Conservation (phyloP, 768 basidiomycete species). For the Pleurotus eryngii region DNA sequence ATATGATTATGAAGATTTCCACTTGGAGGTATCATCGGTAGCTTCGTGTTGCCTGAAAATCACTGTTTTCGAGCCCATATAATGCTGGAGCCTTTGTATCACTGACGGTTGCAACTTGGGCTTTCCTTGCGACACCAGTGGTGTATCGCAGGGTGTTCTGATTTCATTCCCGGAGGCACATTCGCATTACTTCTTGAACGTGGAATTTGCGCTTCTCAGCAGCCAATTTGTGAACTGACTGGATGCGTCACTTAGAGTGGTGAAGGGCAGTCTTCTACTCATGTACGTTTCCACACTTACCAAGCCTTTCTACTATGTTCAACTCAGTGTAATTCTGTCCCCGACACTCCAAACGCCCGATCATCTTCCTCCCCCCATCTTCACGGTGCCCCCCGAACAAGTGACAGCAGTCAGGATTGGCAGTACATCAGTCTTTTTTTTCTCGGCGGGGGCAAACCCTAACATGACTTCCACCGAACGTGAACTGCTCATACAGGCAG, state of each 20-base stretch:
- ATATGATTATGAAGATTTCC: too few relatives aligned
- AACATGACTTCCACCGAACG: slow-evolving; percentile 55
- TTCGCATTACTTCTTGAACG: too few relatives aligned
- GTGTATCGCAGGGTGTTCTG: slow-evolving; percentile 60
- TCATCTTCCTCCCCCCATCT: slow-evolving; percentile 17
- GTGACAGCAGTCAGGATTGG: too few relatives aligned
- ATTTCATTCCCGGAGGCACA: slow-evolving; percentile 36
- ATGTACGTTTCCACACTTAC: too few relatives aligned
- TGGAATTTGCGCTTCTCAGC: slow-evolving; percentile 24
- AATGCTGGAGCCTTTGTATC: not conserved
- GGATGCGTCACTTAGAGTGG: slow-evolving; percentile 33
- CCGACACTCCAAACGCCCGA: too few relatives aligned
- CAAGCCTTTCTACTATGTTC: too few relatives aligned
- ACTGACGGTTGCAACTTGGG: not conserved
- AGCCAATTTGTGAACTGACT: not conserved
- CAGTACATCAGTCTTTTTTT: too few relatives aligned
- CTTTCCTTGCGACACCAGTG: slow-evolving; percentile 18
- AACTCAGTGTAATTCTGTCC: too few relatives aligned
- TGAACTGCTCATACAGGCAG: slow-evolving; percentile 52
- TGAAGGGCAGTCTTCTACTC: slow-evolving; percentile 53
- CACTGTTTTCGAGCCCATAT: not conserved
- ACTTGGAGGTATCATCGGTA: not conserved
- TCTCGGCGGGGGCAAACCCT: slow-evolving; percentile 40
- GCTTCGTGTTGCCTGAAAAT: not conserved
- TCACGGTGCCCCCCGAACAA: slow-evolving; percentile 21